These are phyloP conservation scores for Monosporascus sp. DNA, from an alignment of 2,329 filamentous ascomycete species.

Conservation along the genomic window DNA sequence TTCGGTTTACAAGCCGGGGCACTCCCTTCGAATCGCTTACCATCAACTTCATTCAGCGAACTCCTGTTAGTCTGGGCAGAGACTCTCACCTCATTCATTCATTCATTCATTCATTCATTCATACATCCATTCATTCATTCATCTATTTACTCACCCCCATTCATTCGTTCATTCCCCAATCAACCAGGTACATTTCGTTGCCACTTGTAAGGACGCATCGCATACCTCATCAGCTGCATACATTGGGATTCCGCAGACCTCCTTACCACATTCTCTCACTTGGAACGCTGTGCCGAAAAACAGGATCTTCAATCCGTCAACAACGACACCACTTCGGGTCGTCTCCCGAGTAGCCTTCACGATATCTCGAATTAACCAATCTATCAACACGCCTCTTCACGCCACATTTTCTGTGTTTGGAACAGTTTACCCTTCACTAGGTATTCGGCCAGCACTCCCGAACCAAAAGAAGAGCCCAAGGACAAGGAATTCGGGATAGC, in stretches of 20 bases:
- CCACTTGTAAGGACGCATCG: not conserved
- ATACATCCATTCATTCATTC: not conserved
- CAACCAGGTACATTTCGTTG: no score
- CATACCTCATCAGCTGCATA: not conserved
- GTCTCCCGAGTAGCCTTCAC: constrained; percentile 8
- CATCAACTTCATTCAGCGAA: not conserved
- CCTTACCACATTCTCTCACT: not conserved
- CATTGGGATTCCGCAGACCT: no score
- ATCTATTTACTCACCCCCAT: no score
- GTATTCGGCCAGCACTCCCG: constrained; percentile 7
- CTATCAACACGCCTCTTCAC: constrained; percentile 6
- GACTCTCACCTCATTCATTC: not conserved
- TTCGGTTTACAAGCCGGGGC: no score
- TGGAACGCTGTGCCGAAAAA: constrained; percentile 7
- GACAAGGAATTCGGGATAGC: constrained; percentile 6
- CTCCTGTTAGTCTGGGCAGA: not conserved
- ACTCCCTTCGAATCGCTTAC: no score
- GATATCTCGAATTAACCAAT: constrained; percentile 7
- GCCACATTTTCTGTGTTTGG: constrained; percentile 12
- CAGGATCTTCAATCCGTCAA: constrained; percentile 3
- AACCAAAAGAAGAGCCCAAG: constrained; percentile 2
- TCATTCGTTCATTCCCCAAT: not conserved
- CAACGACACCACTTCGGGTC: constrained; percentile 1
- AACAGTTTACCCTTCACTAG: constrained; percentile 6
- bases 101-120: not conserved